These are phyloP conservation scores for Ailanthus altissimus DNA, from an alignment of 345 rosid species.

Conservation along the genomic window DNA sequence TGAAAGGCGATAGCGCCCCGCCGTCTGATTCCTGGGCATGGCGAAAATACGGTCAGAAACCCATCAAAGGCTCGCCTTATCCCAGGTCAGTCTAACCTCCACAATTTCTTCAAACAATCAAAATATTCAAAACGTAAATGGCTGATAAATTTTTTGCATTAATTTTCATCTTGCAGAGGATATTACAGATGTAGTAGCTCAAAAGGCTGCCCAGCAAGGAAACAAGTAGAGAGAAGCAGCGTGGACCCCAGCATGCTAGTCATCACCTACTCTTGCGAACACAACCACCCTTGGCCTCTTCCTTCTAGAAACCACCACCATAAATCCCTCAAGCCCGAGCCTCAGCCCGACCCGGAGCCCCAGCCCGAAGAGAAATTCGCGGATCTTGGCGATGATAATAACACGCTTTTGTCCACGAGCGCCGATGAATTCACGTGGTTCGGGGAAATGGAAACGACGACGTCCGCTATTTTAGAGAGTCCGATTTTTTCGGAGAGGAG, in stretches of 20 bases:
- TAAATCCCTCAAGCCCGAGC: slow-evolving; percentile 18
- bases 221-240: slow-evolving; percentile 94
- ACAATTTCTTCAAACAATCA: neutral
- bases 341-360: slow-evolving; percentile 31
- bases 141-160: neutral
- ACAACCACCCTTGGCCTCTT: slow-evolving; percentile 89
- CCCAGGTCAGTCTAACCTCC: slow-evolving; percentile 52
- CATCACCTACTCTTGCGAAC: slow-evolving; percentile 86
- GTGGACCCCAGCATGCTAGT: slow-evolving; percentile 81
- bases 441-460: slow-evolving; percentile 70
- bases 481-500: slow-evolving; percentile 57
- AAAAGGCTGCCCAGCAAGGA: slow-evolving; percentile 95
- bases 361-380: slow-evolving; percentile 50
- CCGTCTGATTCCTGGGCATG: slow-evolving; percentile 99
- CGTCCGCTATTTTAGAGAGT: slow-evolving; percentile 68
- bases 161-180: slow-evolving; percentile 47
- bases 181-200: slow-evolving; percentile 96
- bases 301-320: slow-evolving; percentile 53
- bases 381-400: slow-evolving; percentile 46
- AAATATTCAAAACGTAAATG: neutral
- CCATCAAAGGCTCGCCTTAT: slow-evolving; percentile 96
- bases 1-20: slow-evolving; percentile 74
- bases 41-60: slow-evolving; percentile 98
- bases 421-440: slow-evolving; percentile 84
- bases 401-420: slow-evolving; percentile 36